A percentile compares a stretch with the other conserved stretches of the same genome.
These are phyloP conservation scores for Cladosporium sp. DNA, from an alignment of 2,329 filamentous ascomycete genomes.

Conservation along the genomic window DNA sequence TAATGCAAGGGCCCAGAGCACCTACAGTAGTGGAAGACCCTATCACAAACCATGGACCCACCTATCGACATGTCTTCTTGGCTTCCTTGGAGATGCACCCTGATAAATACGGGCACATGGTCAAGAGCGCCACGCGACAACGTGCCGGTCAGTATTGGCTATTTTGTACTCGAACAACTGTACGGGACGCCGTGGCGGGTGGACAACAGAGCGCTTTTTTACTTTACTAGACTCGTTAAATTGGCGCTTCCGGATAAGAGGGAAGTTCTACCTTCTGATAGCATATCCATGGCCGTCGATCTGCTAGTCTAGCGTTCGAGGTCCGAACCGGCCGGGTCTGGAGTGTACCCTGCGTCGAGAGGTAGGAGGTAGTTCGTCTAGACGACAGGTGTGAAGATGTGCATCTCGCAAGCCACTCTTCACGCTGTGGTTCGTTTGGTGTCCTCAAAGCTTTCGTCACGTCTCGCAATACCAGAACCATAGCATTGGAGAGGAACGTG, in stretches of 20 bases:
- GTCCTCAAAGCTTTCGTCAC: neutral
- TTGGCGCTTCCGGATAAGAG: slow-evolving; percentile 7
- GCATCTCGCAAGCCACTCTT: neutral
- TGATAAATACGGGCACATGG: slow-evolving; percentile 10
- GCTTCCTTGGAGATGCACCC: slow-evolving; percentile 10
- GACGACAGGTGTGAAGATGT: neutral
- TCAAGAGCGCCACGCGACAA: slow-evolving; percentile 7
- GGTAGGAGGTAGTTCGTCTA: neutral
- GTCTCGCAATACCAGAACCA: neutral
- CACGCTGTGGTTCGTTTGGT: neutral
- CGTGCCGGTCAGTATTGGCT: slow-evolving; percentile 7
- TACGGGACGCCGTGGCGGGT: slow-evolving; percentile 1
- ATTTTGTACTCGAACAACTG: neutral
- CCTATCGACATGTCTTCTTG: slow-evolving; percentile 6
- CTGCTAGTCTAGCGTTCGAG: neutral
- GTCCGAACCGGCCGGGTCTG: slow-evolving; percentile 1
- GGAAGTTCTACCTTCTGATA: neutral
- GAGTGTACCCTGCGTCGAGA: slow-evolving; percentile 4
- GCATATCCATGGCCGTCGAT: no score
- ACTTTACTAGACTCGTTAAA: slow-evolving; percentile 1
- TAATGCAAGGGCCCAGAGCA: slow-evolving; percentile 14
- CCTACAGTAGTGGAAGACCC: slow-evolving; percentile 6
- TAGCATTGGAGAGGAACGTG: neutral
- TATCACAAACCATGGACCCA: slow-evolving; percentile 11
- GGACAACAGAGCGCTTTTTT: slow-evolving; percentile 1